Conservation (phyloP, 139 green algal species). For the Picochlorum sp. region DNA sequence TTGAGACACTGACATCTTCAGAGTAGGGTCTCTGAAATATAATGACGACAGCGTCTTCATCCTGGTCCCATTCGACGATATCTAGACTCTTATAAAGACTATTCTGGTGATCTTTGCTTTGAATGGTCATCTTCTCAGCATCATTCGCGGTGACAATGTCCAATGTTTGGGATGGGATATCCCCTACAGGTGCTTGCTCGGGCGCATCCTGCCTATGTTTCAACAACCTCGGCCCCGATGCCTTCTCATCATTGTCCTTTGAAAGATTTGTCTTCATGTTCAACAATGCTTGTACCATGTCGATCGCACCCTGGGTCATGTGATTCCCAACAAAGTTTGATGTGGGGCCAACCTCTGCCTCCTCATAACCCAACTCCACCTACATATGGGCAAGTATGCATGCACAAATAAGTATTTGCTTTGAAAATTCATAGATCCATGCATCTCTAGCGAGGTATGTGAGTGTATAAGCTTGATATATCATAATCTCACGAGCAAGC, state of each 20-base stretch:
- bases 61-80: too few species aligned
- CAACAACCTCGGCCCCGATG: too few species aligned
- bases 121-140: not conserved
- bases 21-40: too few species aligned
- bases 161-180: not conserved
- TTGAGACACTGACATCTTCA: too few species aligned
- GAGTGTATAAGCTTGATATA: too few species aligned
- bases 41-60: too few species aligned
- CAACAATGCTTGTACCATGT: conserved; percentile 56
- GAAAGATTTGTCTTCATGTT: not conserved
- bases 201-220: too few species aligned
- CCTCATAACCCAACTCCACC: conserved; percentile 54
- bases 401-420: too few species aligned
- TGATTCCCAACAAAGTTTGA: conserved; percentile 82
- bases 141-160: not conserved
- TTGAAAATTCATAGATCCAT: not conserved
- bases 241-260: too few species aligned
- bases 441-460: not conserved
- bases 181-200: too few species aligned
- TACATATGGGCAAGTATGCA: conserved; percentile 6
- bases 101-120: not conserved
- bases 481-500: too few species aligned
- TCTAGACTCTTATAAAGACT: not conserved
- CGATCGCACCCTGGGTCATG: conserved; percentile 74
- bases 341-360: conserved; percentile 50